Evolutionary conservation across 75 land plant species (phyloP).

Genomic region (Azolla pinnata): DNA sequence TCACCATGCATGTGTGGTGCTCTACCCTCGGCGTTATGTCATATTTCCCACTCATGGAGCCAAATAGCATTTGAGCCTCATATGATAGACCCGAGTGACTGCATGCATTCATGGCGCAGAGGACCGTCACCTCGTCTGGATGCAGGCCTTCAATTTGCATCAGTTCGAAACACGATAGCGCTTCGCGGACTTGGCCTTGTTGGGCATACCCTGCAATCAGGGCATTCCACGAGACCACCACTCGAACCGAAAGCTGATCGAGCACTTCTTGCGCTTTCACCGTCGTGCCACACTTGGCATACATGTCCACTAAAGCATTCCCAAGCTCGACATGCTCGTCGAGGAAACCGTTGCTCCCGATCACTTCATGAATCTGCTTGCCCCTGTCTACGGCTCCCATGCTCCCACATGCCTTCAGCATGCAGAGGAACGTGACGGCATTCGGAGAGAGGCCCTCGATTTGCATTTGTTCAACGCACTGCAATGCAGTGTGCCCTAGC

Average conservation of each 20-base stretch:
- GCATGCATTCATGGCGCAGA: slow-evolving; percentile 45
- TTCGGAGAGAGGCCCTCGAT: no score
- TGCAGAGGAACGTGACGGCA: background rate
- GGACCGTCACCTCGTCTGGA: slow-evolving; percentile 39
- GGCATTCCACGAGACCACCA: slow-evolving; percentile 58
- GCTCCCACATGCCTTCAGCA: slow-evolving; percentile 7
- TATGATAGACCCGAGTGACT: slow-evolving; percentile 27
- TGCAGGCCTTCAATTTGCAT: slow-evolving; percentile 30
- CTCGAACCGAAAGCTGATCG: slow-evolving; percentile 24
- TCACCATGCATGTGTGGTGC: no score
- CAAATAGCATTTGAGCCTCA: slow-evolving; percentile 47
- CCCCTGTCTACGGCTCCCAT: background rate
- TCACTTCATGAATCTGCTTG: background rate
- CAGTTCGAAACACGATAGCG: slow-evolving; percentile 34
- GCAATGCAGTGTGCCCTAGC: slow-evolving; percentile 25
- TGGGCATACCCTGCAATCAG: slow-evolving; percentile 48
- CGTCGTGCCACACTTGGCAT: slow-evolving; percentile 34
- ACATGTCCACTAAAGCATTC: slow-evolving; percentile 43
- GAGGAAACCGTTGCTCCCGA: background rate
- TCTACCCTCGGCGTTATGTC: no score
- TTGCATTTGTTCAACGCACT: slow-evolving; percentile 33
- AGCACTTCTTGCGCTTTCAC: slow-evolving; percentile 29
- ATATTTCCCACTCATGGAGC: slow-evolving; percentile 1
- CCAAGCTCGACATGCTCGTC: slow-evolving; percentile 18
- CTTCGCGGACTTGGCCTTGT: slow-evolving; percentile 35